Conservation (phyloP, 192 early-diverging fungal genomes). For the Entomortierella lignicola region DNA sequence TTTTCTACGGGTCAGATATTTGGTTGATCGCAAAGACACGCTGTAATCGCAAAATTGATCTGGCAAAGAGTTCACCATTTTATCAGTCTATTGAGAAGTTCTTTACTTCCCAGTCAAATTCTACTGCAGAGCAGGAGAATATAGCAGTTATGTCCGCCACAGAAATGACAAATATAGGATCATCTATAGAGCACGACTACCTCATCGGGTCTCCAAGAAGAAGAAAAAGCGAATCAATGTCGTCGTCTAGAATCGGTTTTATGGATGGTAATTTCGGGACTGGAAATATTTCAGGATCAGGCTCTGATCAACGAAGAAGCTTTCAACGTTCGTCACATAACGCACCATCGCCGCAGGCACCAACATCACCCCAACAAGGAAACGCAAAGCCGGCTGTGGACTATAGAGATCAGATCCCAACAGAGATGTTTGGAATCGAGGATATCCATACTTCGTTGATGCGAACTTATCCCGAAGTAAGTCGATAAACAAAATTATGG, state of each 20-base stretch:
- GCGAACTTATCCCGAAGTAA: constrained; percentile 42
- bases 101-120: not conserved
- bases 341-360: not conserved
- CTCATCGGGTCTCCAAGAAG: not conserved
- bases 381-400: constrained; percentile 1
- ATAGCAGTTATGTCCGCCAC: not conserved
- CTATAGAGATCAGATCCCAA: constrained; percentile 37
- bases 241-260: constrained; percentile 1
- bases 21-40: constrained; percentile 49
- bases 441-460: constrained; percentile 44
- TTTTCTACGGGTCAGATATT: constrained; percentile 75
- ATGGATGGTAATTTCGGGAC: constrained; percentile 2
- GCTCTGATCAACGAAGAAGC: not conserved
- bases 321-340: constrained; percentile 26
- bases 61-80: not conserved
- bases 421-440: constrained; percentile 47
- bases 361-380: constrained; percentile 9
- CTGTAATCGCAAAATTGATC: not conserved
- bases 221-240: constrained; percentile 21
- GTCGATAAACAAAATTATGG: too few species aligned
- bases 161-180: not conserved
- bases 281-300: not conserved
- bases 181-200: not conserved
- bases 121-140: not conserved
- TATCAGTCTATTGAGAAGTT: not conserved